These are phyloP conservation scores for Ceratobasidium sp. DNA, from an alignment of 1,284 basidiomycete species.

Conservation along the genomic window DNA sequence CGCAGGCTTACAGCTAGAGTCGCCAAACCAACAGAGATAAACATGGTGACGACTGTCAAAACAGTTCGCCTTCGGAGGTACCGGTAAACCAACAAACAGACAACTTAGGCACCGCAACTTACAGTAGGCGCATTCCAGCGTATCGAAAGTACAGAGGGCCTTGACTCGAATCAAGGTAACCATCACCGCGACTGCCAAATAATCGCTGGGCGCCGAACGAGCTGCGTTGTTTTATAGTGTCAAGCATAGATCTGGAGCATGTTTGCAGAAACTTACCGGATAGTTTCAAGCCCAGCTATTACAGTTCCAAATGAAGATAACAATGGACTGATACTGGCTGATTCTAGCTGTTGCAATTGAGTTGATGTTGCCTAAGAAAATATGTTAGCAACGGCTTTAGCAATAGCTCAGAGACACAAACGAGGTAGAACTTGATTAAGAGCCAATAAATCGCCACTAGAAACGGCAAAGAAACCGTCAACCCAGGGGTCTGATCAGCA, in stretches of 20 bases:
- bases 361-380: slow-evolving; percentile 16
- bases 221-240: background rate
- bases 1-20: background rate
- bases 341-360: slow-evolving; percentile 25
- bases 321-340: slow-evolving; percentile 21
- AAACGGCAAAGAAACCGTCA: background rate
- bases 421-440: slow-evolving; percentile 21
- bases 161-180: slow-evolving; percentile 13
- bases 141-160: slow-evolving; percentile 26
- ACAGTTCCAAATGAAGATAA: slow-evolving; percentile 23
- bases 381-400: background rate
- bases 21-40: slow-evolving; percentile 11
- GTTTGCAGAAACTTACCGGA: background rate
- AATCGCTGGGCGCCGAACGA: slow-evolving; percentile 1
- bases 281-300: slow-evolving; percentile 24
- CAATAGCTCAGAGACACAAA: background rate
- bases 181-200: background rate
- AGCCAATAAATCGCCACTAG: slow-evolving; percentile 8
- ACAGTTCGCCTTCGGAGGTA: background rate
- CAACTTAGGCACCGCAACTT: background rate
- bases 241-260: background rate
- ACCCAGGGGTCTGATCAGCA: background rate
- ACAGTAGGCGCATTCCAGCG: slow-evolving; percentile 20
- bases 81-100: no score
- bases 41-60: background rate